These are phyloP conservation scores for Lycium ferocissimum DNA, from an alignment of 257 asterid species.

Conservation along the genomic window DNA sequence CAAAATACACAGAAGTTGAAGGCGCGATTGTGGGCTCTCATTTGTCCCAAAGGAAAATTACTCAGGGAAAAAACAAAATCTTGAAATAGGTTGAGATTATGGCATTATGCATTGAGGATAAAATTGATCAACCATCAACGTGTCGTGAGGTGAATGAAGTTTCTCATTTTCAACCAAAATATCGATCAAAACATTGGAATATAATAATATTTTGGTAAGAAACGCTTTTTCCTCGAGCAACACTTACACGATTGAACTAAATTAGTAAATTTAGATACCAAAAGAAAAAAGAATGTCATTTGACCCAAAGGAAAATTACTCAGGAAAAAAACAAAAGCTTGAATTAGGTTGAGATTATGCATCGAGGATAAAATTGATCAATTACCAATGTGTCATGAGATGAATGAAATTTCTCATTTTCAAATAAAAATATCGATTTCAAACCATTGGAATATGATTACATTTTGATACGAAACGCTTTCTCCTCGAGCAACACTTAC, in stretches of 20 bases:
- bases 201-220: no score
- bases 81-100: not conserved
- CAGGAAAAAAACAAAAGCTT: not conserved
- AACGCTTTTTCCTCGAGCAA: no score
- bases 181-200: no score
- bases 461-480: no score
- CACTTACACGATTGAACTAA: no score
- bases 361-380: not conserved
- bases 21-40: conserved; percentile 1
- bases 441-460: not conserved
- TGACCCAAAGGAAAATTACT: not conserved
- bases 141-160: no score
- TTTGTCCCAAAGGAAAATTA: not conserved
- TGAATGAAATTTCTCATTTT: not conserved
- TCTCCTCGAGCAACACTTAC: no score
- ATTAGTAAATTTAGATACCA: no score
- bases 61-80: not conserved
- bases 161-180: no score
- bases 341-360: not conserved
- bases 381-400: not conserved
- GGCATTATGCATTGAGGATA: not conserved
- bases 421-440: no score
- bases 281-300: no score
- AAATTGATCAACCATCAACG: not conserved
- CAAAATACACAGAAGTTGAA: not conserved